Evolutionary conservation across 257 asterid species (phyloP).

Genomic region (Handroanthus guayacan): DNA sequence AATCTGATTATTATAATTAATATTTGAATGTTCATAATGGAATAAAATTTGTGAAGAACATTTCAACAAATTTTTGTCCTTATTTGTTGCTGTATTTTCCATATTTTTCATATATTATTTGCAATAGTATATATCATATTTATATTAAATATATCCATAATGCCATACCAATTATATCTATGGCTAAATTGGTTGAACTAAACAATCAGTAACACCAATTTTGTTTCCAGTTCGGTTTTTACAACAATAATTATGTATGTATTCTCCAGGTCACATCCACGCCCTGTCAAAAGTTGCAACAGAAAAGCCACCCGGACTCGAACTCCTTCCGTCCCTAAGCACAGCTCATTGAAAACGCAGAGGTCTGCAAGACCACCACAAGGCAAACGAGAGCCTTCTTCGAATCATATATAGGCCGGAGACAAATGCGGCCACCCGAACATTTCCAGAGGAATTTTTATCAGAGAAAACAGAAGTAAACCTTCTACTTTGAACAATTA

Average conservation of each 20-base stretch:
- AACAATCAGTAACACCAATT: too few relatives aligned
- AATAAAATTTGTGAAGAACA: too few relatives aligned
- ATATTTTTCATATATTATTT: too few relatives aligned
- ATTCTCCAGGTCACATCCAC: constrained; percentile 65
- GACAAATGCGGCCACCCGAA: constrained; percentile 15
- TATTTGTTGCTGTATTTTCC: too few relatives aligned
- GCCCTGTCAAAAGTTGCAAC: constrained; percentile 44
- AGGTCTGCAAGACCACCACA: constrained; percentile 47
- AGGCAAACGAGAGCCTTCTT: constrained; percentile 40
- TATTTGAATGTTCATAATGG: too few relatives aligned
- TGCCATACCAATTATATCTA: too few relatives aligned
- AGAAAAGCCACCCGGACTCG: constrained; percentile 47
- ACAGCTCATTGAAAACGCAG: constrained; percentile 45
- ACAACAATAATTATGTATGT: not conserved
- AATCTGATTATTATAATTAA: too few relatives aligned
- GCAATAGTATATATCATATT: too few relatives aligned
- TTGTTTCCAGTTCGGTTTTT: too few relatives aligned
- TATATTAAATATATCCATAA: too few relatives aligned
- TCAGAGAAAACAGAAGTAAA: constrained; percentile 45
- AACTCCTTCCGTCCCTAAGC: constrained; percentile 40
- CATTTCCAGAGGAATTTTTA: constrained; percentile 38
- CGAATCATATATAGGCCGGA: constrained; percentile 36
- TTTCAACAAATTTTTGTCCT: too few relatives aligned
- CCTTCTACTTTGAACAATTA: constrained; percentile 40
- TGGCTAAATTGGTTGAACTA: too few relatives aligned